A percentile compares a stretch with the other conserved stretches of the same genome.
Conservation (phyloP, 441 rosid species). For the Geranium incanum region DNA sequence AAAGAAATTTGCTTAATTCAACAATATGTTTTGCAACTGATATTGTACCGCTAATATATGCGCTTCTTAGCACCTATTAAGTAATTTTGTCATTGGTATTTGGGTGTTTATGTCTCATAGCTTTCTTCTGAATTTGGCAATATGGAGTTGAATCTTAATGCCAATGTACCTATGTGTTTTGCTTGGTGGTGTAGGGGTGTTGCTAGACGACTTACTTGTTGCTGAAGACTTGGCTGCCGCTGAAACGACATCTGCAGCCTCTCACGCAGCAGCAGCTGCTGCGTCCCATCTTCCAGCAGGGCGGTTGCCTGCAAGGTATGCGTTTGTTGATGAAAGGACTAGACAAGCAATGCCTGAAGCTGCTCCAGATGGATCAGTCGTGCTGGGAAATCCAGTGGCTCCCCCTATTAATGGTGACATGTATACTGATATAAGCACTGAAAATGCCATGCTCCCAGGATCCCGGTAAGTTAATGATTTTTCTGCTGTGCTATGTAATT, state of each 20-base stretch:
- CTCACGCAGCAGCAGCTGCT: constrained; percentile 81
- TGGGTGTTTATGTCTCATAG: constrained; percentile 6
- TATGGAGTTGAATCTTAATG: neutral
- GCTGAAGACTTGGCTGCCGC: constrained; percentile 93
- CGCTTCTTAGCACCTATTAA: neutral
- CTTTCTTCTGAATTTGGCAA: neutral
- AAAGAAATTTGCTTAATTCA: neutral
- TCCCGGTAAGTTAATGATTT: constrained; percentile 43
- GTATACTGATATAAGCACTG: constrained; percentile 87
- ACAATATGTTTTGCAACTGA: neutral
- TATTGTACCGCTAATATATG: neutral
- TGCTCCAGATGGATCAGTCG: constrained; percentile 77
- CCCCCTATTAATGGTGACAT: constrained; percentile 87
- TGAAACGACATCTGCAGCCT: constrained; percentile 79
- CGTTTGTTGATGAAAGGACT: constrained; percentile 68
- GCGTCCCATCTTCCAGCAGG: constrained; percentile 53
- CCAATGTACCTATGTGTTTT: constrained; percentile 2
- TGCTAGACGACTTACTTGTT: constrained; percentile 92
- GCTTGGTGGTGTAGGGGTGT: constrained; percentile 52
- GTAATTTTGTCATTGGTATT: neutral
- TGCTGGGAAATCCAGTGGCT: constrained; percentile 87
- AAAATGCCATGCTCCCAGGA: constrained; percentile 77
- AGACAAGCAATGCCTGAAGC: constrained; percentile 54
- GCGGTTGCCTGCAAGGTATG: constrained; percentile 63
- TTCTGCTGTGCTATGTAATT: constrained; percentile 4